Base-by-base conservation (phyloP, 148 eudicot species). In the Bassia scoparia region DNA sequence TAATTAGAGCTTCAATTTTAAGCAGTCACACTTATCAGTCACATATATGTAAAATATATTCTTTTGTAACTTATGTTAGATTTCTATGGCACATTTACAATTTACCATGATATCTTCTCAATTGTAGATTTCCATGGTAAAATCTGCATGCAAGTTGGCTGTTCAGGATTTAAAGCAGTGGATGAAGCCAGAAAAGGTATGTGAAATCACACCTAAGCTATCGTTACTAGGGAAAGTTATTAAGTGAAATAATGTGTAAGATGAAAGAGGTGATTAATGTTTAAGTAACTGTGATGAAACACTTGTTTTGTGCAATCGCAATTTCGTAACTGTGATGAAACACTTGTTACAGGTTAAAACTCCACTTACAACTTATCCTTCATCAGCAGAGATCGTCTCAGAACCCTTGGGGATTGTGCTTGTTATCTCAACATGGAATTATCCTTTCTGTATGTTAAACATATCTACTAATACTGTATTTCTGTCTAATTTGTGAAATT, bases 381-480 rank as follows among this genome's bases (percentile, higher is more conserved):
- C 91, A 41, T 83, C 89, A 74, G 89, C 91, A 46, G 82, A 86
- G 74, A 76, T 89, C 37, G 89, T 89, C 30, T 73, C 91, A 23
- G 95, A 89, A 77, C 91, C 95, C 55, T 69, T 87, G 6, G 95
- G 95, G 68, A 69, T 86, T 67, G 91, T 89, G 61, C 82, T 89
- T 72, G 85, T 89, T 77, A 89, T 89, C 68, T 87, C 91, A 54
- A 66, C 95, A 60, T 94, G 97, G 97, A 94, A 94, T 78, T 91
- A 85, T 76, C 98, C 98, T 59, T 87, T 94, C 60, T 62, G 98
- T 94, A 89, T 55, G 98, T 84, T 41, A 80, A 26, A 18, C 37
- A 7, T 38, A 33, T 62, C 67, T 62, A 34, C 34, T 37, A 21
- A 9, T 10, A 0, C 7, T 63, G 41, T 17, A n/a, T 66, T 26